Base-by-base conservation (phyloP, 345 rosid genomes). In the Boechera divaricarpa region DNA sequence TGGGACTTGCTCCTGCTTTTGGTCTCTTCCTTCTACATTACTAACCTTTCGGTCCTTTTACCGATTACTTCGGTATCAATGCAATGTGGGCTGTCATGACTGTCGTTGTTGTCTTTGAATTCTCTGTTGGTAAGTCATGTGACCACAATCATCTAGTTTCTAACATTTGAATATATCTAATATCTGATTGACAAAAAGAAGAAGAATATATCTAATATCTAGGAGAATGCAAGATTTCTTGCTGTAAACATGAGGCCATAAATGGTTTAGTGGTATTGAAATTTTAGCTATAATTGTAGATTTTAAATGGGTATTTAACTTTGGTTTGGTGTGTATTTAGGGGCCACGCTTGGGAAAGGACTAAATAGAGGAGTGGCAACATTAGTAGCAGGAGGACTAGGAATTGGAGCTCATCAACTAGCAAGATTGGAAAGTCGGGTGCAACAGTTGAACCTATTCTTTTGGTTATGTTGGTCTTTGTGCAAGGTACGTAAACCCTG, bases 311-410 rank as follows among this genome's bases (percentile, higher is more conserved):
- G 0, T 61, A 24, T 36, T 6, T 49, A 59, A 67, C 35, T 44
- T 69, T 42, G 56, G 32, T 8, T 21, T 75, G 61, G 32, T 69
- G 63, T 52, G 42, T 32, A 52, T 49, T 42, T 55, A 80, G 80
- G 83, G 15, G 94, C 90, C 3, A 89, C 97, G 1, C 86, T 93
- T 24, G 84, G 94, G 1, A 91, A 85, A 79, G 98, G 91, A 24
- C 33, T 91, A 24, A 93, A 91, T 56, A 85, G 97, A 67, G 93
- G 85, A 58, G 31, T 87, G 54, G 97, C 97, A 36, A 91, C 97
- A 66, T 62, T 93, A 21, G 10, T 88, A 4, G 95, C 87, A 0
- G 97, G 89, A n/a, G 85, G 83, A 45, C 75, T 93, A 5, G 95
- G 92, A 5, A 51, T 89, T 60, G 93, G 92, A 62, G 91, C 89